Percentiles rank a stretch among this genome's conserved stretches.
phyloP scores from a whole-genome alignment of 148 eudicot genomes.

The Salicornia ramosissima region DNA sequence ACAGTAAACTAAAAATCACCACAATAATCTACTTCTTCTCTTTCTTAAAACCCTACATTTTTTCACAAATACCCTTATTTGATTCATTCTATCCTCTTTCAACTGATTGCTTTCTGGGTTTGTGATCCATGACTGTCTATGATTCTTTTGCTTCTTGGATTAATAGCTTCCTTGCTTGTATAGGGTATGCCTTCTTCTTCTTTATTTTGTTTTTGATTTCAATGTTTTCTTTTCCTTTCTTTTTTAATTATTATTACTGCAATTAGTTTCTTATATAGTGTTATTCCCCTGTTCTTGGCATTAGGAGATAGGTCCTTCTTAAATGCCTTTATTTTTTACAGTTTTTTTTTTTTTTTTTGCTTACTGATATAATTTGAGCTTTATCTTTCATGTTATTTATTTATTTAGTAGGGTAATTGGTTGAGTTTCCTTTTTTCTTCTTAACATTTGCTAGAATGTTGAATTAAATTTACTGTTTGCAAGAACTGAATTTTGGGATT shows the following conservation, averaged over 20 bases:
- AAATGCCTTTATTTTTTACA: no score
- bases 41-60: slow-evolving; percentile 11
- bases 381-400: background rate
- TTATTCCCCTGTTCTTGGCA: background rate
- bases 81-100: background rate
- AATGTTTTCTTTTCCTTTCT: slow-evolving; percentile 12
- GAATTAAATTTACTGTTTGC: background rate
- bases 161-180: slow-evolving; percentile 63
- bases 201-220: background rate
- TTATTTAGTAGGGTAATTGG: background rate
- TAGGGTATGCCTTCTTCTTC: slow-evolving; percentile 51
- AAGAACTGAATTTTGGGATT: background rate
- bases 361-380: background rate
- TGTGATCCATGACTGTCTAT: slow-evolving; percentile 44
- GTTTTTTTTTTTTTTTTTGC: background rate
- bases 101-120: background rate
- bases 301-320: slow-evolving; percentile 3
- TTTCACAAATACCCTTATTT: no score
- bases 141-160: slow-evolving; percentile 69
- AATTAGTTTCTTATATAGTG: background rate
- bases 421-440: no score
- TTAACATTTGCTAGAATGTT: no score
- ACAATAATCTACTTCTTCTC: background rate
- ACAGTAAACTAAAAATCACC: background rate
- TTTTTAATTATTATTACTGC: background rate